Evolutionary conservation across 179 eudicot genomes (phyloP), one percentile per base, ranked within the genome.

Genomic region (Gypsophila paniculata): DNA sequence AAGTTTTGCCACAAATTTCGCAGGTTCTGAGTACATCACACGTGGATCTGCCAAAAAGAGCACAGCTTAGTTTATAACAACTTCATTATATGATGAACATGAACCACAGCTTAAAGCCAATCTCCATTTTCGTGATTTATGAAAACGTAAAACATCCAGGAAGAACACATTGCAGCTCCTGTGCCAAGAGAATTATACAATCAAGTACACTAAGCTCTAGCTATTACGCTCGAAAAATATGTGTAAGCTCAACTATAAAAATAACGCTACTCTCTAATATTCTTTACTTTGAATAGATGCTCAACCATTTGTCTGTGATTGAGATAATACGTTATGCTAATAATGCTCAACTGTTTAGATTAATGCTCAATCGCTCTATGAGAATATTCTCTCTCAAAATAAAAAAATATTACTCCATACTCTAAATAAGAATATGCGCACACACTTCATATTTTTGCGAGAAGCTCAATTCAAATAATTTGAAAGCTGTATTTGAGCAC

Each of bases 21-120:
- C 97, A 54, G 97, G 97, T 81, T 93, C 98, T 26, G 93, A 93
- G 75, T 93, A 93, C 89, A 87, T 59, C 48, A 93, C 98, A 48
- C 96, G 96, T 26, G 97, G 87, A 83, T 91, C 98, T 93, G 91
- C 51, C 49, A 71, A 15, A 79, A 52, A 70, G 23, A 68, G 32
- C 39, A 77, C 12, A 67, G 5, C 48, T 66, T 51, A 70, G 58
- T 58, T 70, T 64, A 23, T 15, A 48, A 15, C 52, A 61, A 62
- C 65, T 62, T 36, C 17, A 53, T 65, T 48, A 61, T 39, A 57
- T 21, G 18, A 54, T 4, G 34, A 54, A 74, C 13, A 62, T 4
- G 23, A 54, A 74, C 48, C 14, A 46, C 4, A 23, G 61, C 13
- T 12, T 13, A 13, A 14, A 17, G 54, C 22, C 25, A 52, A 38